A percentile compares a stretch with the other conserved stretches of the same genome.
These are phyloP conservation scores for Colletotrichum scovillei DNA, from an alignment of 2,329 filamentous ascomycete species.

Conservation along the genomic window DNA sequence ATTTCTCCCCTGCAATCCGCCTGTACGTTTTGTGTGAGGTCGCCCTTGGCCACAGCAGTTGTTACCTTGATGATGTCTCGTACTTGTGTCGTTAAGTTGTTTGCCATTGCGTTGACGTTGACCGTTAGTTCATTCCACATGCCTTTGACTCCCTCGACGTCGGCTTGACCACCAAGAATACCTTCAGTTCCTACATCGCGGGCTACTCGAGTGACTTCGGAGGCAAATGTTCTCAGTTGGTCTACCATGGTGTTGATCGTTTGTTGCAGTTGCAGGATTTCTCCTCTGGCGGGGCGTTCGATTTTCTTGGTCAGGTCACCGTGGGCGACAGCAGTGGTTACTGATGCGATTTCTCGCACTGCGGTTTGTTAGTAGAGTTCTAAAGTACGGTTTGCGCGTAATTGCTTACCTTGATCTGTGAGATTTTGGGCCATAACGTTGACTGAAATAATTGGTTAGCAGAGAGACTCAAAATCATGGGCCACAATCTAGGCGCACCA, in stretches of 20 bases:
- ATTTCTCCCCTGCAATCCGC: constrained; percentile 93
- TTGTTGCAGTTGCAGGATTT: constrained; percentile 85
- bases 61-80: constrained; percentile 92
- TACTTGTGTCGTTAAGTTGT: constrained; percentile 88
- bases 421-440: constrained; percentile 88
- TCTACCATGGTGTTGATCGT: constrained; percentile 94
- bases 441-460: constrained; percentile 56
- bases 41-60: constrained; percentile 81
- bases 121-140: constrained; percentile 91
- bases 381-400: background rate
- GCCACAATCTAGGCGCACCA: constrained; percentile 54
- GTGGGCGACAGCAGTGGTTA: constrained; percentile 85
- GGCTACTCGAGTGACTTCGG: constrained; percentile 85
- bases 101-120: constrained; percentile 89
- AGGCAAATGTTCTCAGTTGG: constrained; percentile 84
- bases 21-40: constrained; percentile 96
- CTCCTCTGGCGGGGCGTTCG: constrained; percentile 81
- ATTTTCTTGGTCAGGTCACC: constrained; percentile 89
- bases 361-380: background rate
- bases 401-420: constrained; percentile 73
- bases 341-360: constrained; percentile 87
- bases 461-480: background rate
- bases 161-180: constrained; percentile 83
- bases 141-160: constrained; percentile 85
- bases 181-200: constrained; percentile 88